A percentile compares a stretch with the other conserved stretches of the same genome.
phyloP scores from a whole-genome alignment of 2,329 filamentous ascomycete species.

The Lecanicillium sp. region DNA sequence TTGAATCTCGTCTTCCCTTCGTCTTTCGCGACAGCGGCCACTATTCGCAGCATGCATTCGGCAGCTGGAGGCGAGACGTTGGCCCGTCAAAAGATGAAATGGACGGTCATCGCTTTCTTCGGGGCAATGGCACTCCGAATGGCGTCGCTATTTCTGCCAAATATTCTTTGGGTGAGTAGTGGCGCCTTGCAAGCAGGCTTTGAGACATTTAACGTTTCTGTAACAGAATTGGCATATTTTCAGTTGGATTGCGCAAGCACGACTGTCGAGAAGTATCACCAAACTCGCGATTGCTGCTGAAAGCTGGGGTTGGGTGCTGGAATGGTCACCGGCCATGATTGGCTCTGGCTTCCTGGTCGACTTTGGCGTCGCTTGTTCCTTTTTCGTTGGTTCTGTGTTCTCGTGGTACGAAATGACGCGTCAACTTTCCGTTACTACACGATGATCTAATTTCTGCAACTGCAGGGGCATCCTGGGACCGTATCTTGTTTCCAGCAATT shows the following conservation, averaged over 20 bases:
- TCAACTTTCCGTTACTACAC: background rate
- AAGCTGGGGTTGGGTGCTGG: conserved; percentile 13
- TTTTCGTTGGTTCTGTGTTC: conserved; percentile 1
- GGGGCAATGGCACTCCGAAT: conserved; percentile 11
- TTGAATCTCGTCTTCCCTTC: conserved; percentile 13
- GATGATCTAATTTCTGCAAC: background rate
- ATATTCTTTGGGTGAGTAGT: conserved; percentile 11
- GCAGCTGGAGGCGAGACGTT: conserved; percentile 6
- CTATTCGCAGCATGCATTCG: conserved; percentile 13
- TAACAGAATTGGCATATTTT: conserved; percentile 11
- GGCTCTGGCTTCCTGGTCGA: conserved; percentile 8
- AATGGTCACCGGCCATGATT: conserved; percentile 13
- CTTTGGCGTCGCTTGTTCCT: conserved; percentile 5
- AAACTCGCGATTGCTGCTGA: conserved; percentile 7
- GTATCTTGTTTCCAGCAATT: background rate
- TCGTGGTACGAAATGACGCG: conserved; percentile 1
- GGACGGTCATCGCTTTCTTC: conserved; percentile 11
- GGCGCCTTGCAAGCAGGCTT: no score
- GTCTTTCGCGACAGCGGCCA: conserved; percentile 10
- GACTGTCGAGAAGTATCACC: background rate
- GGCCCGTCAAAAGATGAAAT: conserved; percentile 10
- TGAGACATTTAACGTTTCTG: no score
- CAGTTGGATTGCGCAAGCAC: conserved; percentile 5
- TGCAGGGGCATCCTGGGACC: conserved; percentile 4
- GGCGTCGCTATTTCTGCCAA: conserved; percentile 3